These are phyloP conservation scores for Thraustotheca clavata DNA, from an alignment of 352 stramenopile genomes.

Conservation along the genomic window DNA sequence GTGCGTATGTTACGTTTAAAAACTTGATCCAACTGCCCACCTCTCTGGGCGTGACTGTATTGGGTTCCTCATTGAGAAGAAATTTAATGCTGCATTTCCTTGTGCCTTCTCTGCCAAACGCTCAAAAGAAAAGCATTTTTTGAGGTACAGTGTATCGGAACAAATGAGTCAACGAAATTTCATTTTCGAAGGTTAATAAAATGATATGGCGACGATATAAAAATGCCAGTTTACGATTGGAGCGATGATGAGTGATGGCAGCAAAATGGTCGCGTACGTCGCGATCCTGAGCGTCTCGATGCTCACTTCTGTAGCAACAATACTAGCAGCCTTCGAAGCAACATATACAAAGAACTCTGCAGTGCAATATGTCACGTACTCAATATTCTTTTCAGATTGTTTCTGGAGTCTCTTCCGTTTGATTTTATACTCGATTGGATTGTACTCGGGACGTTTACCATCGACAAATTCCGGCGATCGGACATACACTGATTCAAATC, in stretches of 20 bases:
- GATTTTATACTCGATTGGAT: slow-evolving; percentile 45
- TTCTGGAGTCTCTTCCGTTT: slow-evolving; percentile 45
- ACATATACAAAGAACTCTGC: slow-evolving; percentile 45
- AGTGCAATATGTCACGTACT: slow-evolving; percentile 62
- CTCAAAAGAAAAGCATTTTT: too few relatives aligned
- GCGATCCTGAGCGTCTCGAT: slow-evolving; percentile 39
- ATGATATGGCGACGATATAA: too few relatives aligned
- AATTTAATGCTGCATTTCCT: too few relatives aligned
- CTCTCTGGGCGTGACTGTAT: too few relatives aligned
- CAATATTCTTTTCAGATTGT: slow-evolving; percentile 53
- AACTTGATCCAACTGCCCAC: too few relatives aligned
- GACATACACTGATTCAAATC: not conserved
- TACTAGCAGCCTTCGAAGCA: slow-evolving; percentile 57
- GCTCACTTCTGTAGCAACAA: slow-evolving; percentile 31
- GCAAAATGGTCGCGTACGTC: slow-evolving; percentile 44
- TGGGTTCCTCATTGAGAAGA: too few relatives aligned
- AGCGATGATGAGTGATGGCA: not conserved
- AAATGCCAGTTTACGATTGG: too few relatives aligned
- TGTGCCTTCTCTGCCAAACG: too few relatives aligned
- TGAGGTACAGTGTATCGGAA: too few relatives aligned
- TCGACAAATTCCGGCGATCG: slow-evolving; percentile 4
- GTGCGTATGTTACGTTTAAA: too few relatives aligned
- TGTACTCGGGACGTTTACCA: slow-evolving; percentile 32
- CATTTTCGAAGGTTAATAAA: too few relatives aligned
- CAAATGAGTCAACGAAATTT: too few relatives aligned